Conservation (phyloP, 1,284 basidiomycete genomes). For the Boletus subluridellus region DNA sequence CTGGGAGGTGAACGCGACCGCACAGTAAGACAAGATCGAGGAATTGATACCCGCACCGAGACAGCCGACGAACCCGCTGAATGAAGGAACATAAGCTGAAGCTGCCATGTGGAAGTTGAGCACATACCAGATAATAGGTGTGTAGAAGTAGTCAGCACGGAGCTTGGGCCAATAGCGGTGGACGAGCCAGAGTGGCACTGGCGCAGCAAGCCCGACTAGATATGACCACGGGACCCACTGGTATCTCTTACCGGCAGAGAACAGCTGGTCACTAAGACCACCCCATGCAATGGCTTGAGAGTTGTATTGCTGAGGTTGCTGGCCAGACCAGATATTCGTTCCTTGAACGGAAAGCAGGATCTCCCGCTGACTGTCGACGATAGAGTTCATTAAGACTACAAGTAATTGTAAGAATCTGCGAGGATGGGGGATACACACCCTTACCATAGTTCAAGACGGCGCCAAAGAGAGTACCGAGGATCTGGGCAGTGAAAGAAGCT, state of each 20-base stretch:
- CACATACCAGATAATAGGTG: constrained; percentile 43
- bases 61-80: constrained; percentile 36
- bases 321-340: no score
- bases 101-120: neutral
- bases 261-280: constrained; percentile 57
- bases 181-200: constrained; percentile 53
- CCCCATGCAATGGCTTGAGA: constrained; percentile 46
- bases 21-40: constrained; percentile 38
- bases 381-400: constrained; percentile 52
- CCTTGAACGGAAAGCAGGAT: constrained; percentile 23
- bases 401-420: neutral
- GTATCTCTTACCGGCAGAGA: constrained; percentile 50
- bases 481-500: constrained; percentile 61
- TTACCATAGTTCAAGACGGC: constrained; percentile 52
- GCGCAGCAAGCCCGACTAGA: constrained; percentile 44
- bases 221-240: constrained; percentile 43
- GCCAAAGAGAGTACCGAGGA: constrained; percentile 47
- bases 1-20: constrained; percentile 41
- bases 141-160: constrained; percentile 43
- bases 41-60: constrained; percentile 50
- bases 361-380: constrained; percentile 51
- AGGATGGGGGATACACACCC: constrained; percentile 2
- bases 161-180: constrained; percentile 44
- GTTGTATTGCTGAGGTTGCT: no score
- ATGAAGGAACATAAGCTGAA: neutral